Evolutionary conservation across 768 basidiomycete genomes (phyloP).

Genomic region (Suillus alpinus): DNA sequence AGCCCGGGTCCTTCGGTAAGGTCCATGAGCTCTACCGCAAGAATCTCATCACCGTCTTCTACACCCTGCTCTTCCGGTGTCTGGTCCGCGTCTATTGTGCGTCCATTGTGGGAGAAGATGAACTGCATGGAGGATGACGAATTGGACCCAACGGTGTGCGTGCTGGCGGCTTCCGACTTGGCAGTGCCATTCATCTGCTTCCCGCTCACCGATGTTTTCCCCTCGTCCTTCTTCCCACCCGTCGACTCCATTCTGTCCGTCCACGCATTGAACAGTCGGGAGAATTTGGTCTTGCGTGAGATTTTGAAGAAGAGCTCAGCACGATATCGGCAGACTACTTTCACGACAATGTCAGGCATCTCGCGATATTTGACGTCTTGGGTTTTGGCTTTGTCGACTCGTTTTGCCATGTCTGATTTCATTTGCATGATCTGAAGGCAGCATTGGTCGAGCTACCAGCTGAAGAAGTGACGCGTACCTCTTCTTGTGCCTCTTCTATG

Average conservation of each 20-base stretch:
- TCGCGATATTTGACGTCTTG: conserved; percentile 82
- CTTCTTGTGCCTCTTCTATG: conserved; percentile 85
- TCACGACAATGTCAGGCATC: conserved; percentile 87
- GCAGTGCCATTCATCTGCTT: conserved; percentile 45
- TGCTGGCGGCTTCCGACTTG: conserved; percentile 49
- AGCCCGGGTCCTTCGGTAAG: conserved; percentile 66
- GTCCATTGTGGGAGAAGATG: conserved; percentile 81
- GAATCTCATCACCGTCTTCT: conserved; percentile 86
- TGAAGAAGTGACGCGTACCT: conserved; percentile 42
- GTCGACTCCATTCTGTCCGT: conserved; percentile 81
- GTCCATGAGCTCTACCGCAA: conserved; percentile 90
- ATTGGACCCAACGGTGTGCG: conserved; percentile 39
- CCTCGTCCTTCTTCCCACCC: conserved; percentile 43
- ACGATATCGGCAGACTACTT: conserved; percentile 84
- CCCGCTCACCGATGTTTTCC: conserved; percentile 24
- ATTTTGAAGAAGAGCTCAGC: conserved; percentile 93
- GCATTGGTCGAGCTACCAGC: conserved; percentile 3
- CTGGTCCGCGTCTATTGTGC: conserved; percentile 74
- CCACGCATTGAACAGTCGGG: conserved; percentile 83
- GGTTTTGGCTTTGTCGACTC: conserved; percentile 72
- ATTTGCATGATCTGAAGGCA: conserved; percentile 64
- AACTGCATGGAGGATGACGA: conserved; percentile 62
- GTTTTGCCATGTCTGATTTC: conserved; percentile 79
- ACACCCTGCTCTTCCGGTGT: conserved; percentile 86
- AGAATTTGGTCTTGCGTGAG: conserved; percentile 84